Evolutionary conservation across 495 filamentous ascomycete species (phyloP), one percentile per base, ranked within the genome.

Genomic region (Hyaloscypha variabilis): DNA sequence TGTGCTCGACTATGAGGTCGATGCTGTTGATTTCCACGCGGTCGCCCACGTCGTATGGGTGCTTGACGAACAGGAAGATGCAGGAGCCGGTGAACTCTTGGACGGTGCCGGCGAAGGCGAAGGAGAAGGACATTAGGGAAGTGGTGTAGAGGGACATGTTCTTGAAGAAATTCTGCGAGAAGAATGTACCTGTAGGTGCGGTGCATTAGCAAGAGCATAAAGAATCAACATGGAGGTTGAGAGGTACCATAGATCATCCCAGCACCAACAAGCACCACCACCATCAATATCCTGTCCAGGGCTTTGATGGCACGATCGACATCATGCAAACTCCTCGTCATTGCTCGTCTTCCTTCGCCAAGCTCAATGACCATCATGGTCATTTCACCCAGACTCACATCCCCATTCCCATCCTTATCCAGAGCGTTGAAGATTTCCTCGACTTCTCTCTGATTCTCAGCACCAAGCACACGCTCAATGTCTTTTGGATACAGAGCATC

Each of bases 61-160:
- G 91, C 76, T 95, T 93, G 77, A 93, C 88, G 69, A 95, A 94
- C 14, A 94, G 77, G 78, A 95, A 94, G 69, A 95, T 88, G 76
- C 88, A 91, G 30, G 88, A 91, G 10, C 89, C 88, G 2, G 93
- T 83, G 36, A 94, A 82, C 75, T 95, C 90, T 72, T 94, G 90
- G 0, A 87, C 84, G 8, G 89, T 95, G 49, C 81, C 81, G 8
- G 89, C 82, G 73, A 94, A 90, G 58, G 92, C 88, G 75, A 94
- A 95, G 64, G 88, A 89, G 29, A 93, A 74, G 10, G 79, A 80
- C 56, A 80, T 76, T 4, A 92, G 75, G 17, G 61, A 55, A 6
- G 61, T 57, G 19, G 59, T 62, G 30, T 62, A 62, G n/a, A 62
- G 46, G 8, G 59, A 62, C 8, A 55, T 14, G n/a, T 87, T 53